Conservation (phyloP, 2,329 filamentous ascomycete species). For the Aspergillus unguis region DNA sequence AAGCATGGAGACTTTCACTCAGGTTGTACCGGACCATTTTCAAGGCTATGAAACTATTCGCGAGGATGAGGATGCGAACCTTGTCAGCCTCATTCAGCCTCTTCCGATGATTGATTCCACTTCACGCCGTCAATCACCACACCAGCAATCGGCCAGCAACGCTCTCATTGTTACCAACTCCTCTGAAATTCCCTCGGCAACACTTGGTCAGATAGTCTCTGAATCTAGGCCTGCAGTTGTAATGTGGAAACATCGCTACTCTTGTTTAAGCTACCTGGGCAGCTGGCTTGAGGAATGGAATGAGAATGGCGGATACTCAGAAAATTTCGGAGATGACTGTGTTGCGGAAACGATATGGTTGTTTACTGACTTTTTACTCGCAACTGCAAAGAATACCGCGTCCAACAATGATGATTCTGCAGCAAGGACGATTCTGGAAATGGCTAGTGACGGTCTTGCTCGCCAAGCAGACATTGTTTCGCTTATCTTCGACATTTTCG, state of each 20-base stretch:
- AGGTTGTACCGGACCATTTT: constrained; percentile 69
- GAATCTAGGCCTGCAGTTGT: constrained; percentile 73
- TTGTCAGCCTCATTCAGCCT: constrained; percentile 61
- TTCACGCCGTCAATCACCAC: constrained; percentile 22
- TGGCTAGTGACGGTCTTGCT: constrained; percentile 49
- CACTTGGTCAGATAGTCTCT: constrained; percentile 63
- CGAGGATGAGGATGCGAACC: constrained; percentile 82
- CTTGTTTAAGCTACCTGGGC: constrained; percentile 73
- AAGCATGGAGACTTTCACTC: constrained; percentile 70
- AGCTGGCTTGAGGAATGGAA: constrained; percentile 57
- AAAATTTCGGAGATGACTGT: constrained; percentile 57
- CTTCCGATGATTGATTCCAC: constrained; percentile 50
- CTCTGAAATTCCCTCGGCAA: constrained; percentile 37
- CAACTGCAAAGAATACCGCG: constrained; percentile 25
- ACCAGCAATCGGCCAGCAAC: constrained; percentile 24
- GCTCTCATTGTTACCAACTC: constrained; percentile 35
- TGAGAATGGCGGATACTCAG: constrained; percentile 49
- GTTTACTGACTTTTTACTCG: constrained; percentile 66
- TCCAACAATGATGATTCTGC: constrained; percentile 35
- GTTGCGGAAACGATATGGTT: constrained; percentile 71
- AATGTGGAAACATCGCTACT: constrained; percentile 72
- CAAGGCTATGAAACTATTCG: constrained; percentile 71
- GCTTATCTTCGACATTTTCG: constrained; percentile 80
- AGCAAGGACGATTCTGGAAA: constrained; percentile 46
- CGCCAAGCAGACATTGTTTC: constrained; percentile 66